A percentile compares a stretch with the other conserved stretches of the same genome.
These are phyloP conservation scores for Kwoniella botswanensis DNA, from an alignment of 768 basidiomycete genomes.

Conservation along the genomic window DNA sequence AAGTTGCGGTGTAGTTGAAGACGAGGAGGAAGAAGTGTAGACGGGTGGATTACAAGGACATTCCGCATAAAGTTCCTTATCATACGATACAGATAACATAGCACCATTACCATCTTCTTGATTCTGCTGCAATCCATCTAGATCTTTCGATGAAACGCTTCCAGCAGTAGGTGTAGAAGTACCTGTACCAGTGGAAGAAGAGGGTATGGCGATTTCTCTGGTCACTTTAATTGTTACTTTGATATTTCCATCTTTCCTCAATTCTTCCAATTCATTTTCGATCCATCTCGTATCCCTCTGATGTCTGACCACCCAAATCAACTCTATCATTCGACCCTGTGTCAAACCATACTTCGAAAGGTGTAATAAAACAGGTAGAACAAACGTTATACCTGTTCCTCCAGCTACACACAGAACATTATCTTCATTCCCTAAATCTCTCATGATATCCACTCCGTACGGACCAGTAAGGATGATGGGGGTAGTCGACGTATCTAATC, in stretches of 20 bases:
- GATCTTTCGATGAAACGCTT: slow-evolving; percentile 10
- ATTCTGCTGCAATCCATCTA: neutral
- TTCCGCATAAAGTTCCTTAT: neutral
- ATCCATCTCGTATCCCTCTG: slow-evolving; percentile 37
- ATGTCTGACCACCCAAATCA: slow-evolving; percentile 41
- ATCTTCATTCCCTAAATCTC: slow-evolving; percentile 7
- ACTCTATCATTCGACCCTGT: slow-evolving; percentile 21
- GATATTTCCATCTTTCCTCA: slow-evolving; percentile 25
- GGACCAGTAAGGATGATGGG: slow-evolving; percentile 44
- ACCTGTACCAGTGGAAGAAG: neutral
- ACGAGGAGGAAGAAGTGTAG: slow-evolving; percentile 3
- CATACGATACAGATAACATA: neutral
- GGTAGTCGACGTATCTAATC: slow-evolving; percentile 6
- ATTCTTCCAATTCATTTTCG: slow-evolving; percentile 27
- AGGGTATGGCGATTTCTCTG: slow-evolving; percentile 13
- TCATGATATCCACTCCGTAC: slow-evolving; percentile 35
- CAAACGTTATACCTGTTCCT: slow-evolving; percentile 39
- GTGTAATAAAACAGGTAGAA: slow-evolving; percentile 37
- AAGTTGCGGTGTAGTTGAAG: neutral
- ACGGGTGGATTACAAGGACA: slow-evolving; percentile 17
- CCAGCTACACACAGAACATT: slow-evolving; percentile 43
- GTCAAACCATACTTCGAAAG: slow-evolving; percentile 14
- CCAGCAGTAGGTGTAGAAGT: neutral
- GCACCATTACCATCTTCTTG: neutral
- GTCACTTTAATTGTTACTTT: slow-evolving; percentile 30